Percentiles rank a stretch among this genome's conserved stretches.
Evolutionary conservation across 495 filamentous ascomycete species (phyloP).

Genomic region (Lineolata rhizophorae): DNA sequence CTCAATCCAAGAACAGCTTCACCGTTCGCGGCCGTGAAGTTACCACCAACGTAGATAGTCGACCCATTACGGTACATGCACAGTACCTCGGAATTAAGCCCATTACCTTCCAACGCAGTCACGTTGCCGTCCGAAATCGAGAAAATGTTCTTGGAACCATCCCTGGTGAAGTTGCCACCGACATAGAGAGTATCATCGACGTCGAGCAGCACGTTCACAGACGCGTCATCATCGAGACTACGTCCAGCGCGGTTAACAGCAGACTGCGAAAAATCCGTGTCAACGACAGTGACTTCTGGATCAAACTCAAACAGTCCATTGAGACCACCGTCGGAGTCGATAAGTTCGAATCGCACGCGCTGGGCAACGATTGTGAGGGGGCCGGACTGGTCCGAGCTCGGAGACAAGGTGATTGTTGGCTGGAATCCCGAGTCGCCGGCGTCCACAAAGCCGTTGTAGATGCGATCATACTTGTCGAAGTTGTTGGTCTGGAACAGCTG

Average conservation of each 20-base stretch:
- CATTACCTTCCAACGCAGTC: constrained; percentile 38
- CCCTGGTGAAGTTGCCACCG: constrained; percentile 64
- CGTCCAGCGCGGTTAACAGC: constrained; percentile 51
- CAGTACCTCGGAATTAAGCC: constrained; percentile 60
- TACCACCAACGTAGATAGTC: constrained; percentile 61
- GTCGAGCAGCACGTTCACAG: constrained; percentile 37
- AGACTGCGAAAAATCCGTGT: constrained; percentile 46
- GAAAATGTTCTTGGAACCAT: constrained; percentile 48
- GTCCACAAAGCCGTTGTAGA: constrained; percentile 72
- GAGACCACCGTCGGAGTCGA: constrained; percentile 45
- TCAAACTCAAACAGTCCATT: constrained; percentile 88
- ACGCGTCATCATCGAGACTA: constrained; percentile 38
- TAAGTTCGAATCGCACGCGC: constrained; percentile 52
- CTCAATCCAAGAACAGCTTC: constrained; percentile 36
- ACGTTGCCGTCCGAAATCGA: constrained; percentile 42
- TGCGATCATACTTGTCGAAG: constrained; percentile 81
- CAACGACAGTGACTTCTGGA: constrained; percentile 33
- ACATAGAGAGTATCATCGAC: constrained; percentile 43
- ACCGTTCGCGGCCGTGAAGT: constrained; percentile 55
- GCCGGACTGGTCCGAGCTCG: constrained; percentile 39
- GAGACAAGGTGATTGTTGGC: constrained; percentile 59
- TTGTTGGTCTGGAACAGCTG: constrained; percentile 70
- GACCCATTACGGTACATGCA: constrained; percentile 42
- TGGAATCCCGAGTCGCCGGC: constrained; percentile 50
- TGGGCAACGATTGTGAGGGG: constrained; percentile 63